Evolutionary conservation across 177 flowering plant genomes (phyloP), one percentile per base, ranked within the genome.

Genomic region (Tripterygium wilfordii): DNA sequence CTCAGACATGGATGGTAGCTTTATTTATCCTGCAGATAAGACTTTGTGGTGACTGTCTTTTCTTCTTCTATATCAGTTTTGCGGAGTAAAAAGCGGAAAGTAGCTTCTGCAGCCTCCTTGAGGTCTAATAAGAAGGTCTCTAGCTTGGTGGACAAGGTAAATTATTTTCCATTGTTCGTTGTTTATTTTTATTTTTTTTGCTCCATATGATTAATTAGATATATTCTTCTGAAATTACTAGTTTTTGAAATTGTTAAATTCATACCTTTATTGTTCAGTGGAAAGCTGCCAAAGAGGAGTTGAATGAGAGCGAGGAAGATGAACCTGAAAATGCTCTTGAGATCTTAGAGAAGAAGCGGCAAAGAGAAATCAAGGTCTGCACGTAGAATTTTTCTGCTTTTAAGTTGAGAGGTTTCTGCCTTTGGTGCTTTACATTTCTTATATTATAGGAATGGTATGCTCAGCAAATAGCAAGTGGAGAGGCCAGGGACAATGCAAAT

Each of bases 231-330:
- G n/a, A n/a, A n/a, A n/a, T 42, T 12, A 10, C 36, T 35, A 16
- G 9, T 20, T 33, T 10, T 4, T 8, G 5, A 28, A 10, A 27
- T 39, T 45, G 20, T 17, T 36, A 28, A n/a, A 2, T 30, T 54
- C 5, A 22, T 14, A 16, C 3, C 30, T 49, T 48, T 3, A 62
- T 51, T 49, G 31, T 30, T 33, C 66, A 92, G 99, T 92, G 99
- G 96, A 92, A 81, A 58, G 99, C 97, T 42, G 99, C 90, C 13
- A 86, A 92, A 69, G 97, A 87, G 59, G 97, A 92, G 71, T 51
- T 92, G 66, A 75, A 79, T 23, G 95, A 79, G 53, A 82, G 69
- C 29, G 88, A 80, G 54, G 95, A 90, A 63, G 88, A 85, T 37
- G 90, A 92, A 63, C 89, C 84, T 45, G 79, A 80, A 66, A 74